These are phyloP conservation scores for Sporobolomyces phaffii DNA, from an alignment of 768 basidiomycete genomes.

Conservation along the genomic window DNA sequence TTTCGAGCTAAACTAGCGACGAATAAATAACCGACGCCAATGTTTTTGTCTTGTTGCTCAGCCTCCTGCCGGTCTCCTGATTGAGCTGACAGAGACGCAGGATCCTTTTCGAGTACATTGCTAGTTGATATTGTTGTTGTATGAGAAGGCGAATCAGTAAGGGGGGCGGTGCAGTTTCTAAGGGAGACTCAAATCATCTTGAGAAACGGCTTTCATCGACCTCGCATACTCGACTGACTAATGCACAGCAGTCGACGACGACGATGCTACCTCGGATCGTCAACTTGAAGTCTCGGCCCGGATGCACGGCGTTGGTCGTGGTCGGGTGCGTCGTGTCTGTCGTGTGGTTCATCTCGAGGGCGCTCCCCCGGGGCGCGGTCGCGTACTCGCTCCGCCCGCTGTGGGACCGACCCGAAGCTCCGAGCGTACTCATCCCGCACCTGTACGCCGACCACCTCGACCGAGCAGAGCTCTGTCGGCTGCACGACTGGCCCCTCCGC, in stretches of 20 bases:
- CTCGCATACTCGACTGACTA: too few species aligned
- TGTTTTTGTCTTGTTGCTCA: neutral
- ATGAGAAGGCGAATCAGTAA: too few species aligned
- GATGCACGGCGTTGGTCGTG: too few species aligned
- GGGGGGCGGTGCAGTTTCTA: too few species aligned
- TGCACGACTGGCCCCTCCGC: slow-evolving; percentile 54
- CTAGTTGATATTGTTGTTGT: too few species aligned
- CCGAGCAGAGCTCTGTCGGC: slow-evolving; percentile 51
- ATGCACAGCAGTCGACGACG: too few species aligned
- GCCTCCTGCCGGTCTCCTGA: neutral
- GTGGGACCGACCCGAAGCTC: slow-evolving; percentile 57
- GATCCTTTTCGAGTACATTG: slow-evolving; percentile 4
- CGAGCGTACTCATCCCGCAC: slow-evolving; percentile 53
- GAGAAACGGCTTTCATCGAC: too few species aligned
- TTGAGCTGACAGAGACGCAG: slow-evolving; percentile 1
- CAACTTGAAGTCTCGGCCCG: too few species aligned
- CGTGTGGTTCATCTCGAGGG: neutral
- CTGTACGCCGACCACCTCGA: slow-evolving; percentile 55
- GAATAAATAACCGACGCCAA: neutral
- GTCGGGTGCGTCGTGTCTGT: neutral
- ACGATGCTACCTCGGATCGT: too few species aligned
- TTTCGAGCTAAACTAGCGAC: neutral
- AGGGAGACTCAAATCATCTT: too few species aligned
- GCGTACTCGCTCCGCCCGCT: slow-evolving; percentile 30
- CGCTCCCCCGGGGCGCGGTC: slow-evolving; percentile 14